These are phyloP conservation scores for Wolfiporia cocos DNA, from an alignment of 1,284 basidiomycete species.

Conservation along the genomic window DNA sequence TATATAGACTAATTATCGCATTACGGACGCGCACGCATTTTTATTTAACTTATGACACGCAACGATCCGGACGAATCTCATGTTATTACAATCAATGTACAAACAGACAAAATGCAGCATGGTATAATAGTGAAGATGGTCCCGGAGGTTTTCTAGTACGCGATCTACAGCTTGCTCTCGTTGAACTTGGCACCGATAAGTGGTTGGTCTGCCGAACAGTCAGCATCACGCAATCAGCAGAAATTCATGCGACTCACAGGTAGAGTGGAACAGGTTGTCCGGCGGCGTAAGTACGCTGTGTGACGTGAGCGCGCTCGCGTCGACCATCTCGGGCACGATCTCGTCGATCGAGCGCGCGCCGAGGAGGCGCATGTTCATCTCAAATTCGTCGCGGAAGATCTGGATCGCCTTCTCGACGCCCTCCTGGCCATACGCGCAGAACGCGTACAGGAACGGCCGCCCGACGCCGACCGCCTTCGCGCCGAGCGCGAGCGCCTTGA, in stretches of 20 bases:
- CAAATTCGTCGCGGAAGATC: slow-evolving; percentile 84
- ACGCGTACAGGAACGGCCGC: slow-evolving; percentile 83
- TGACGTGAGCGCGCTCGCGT: slow-evolving; percentile 58
- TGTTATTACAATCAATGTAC: not conserved
- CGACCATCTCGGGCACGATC: slow-evolving; percentile 82
- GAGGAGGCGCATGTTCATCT: slow-evolving; percentile 86
- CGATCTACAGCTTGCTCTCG: slow-evolving; percentile 17
- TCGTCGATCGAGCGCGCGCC: slow-evolving; percentile 77
- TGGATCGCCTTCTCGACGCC: slow-evolving; percentile 73
- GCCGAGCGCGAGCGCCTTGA: slow-evolving; percentile 89
- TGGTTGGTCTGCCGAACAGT: slow-evolving; percentile 16
- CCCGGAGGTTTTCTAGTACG: not conserved
- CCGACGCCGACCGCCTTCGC: slow-evolving; percentile 81
- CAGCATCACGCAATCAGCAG: not conserved
- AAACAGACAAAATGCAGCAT: not conserved
- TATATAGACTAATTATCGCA: no score
- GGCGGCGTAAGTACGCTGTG: slow-evolving; percentile 59
- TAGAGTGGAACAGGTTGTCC: slow-evolving; percentile 65
- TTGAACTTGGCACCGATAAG: slow-evolving; percentile 19
- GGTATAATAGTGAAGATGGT: not conserved
- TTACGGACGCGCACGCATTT: no score
- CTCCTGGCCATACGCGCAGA: slow-evolving; percentile 80
- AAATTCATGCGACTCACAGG: slow-evolving; percentile 48
- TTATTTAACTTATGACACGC: no score
- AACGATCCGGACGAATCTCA: no score